Evolutionary conservation across 139 green algal genomes (phyloP).

Genomic region (Volvox reticuliferus): DNA sequence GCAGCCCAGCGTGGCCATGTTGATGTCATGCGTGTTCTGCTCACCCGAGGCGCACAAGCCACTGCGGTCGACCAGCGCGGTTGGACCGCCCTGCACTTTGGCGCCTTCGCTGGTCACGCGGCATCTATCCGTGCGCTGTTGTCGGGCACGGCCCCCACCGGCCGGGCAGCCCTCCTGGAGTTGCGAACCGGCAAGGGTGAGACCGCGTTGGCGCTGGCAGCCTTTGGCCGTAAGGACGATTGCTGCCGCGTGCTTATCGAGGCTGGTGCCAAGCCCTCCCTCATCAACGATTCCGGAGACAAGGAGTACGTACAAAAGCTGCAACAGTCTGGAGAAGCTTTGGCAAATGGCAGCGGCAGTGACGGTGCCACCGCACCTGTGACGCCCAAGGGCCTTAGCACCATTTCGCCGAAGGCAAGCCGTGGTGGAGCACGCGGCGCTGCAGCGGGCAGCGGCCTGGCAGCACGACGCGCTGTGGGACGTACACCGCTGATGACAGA

Average conservation of each 20-base stretch:
- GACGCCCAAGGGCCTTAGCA: background rate
- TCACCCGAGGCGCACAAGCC: background rate
- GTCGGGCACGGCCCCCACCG: background rate
- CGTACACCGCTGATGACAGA: background rate
- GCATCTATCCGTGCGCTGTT: background rate
- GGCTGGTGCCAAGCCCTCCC: background rate
- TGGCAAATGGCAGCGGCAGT: background rate
- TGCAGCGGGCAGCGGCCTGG: background rate
- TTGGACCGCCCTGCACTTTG: constrained; percentile 37
- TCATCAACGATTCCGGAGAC: background rate
- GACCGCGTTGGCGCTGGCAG: constrained; percentile 33
- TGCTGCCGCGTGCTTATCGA: background rate
- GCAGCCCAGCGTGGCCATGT: constrained; percentile 7
- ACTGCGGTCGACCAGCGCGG: background rate
- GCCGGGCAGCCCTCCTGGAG: background rate
- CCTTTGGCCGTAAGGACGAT: constrained; percentile 28
- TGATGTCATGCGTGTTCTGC: constrained; percentile 7
- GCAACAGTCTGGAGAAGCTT: background rate
- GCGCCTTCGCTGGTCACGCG: constrained; percentile 4
- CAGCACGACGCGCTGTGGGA: background rate
- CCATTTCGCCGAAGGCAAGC: background rate
- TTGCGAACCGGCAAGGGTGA: background rate
- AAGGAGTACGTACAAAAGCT: background rate
- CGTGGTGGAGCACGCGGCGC: background rate
- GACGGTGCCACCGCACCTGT: background rate